Base-by-base conservation (phyloP, 345 rosid species). In the Gossypium herbaceum region DNA sequence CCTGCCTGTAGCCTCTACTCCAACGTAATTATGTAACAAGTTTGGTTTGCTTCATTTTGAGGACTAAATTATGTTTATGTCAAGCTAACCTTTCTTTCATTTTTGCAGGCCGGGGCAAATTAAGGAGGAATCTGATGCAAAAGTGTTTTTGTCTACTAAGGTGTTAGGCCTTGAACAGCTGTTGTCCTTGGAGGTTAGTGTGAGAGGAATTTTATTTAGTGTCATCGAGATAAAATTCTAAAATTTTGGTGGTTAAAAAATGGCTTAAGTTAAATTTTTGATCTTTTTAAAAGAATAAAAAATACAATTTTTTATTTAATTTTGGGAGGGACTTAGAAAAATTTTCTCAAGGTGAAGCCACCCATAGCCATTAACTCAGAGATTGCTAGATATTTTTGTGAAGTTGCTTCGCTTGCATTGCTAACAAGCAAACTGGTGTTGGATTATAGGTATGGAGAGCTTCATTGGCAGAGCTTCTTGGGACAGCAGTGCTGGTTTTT, bases 391-490 rank as follows among this genome's bases (percentile, higher is more conserved):
- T 22, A 16, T 22, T 57, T 22, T 22, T 57, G 25, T 57, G 22
- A n/a, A 57, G 12, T 55, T 12, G 13, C 12, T 50, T 12, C 9
- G 2, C 39, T 24, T 59, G 16, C 17, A 24, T 60, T 25, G 10
- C 8, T 64, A 64, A 63, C 50, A n/a, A 41, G 24, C 50, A 64
- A 41, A 65, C 22, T 43, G 17, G 29, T 65, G 63, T 29, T n/a
- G 29, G 7, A n/a, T 1, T 73, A 12, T 85, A 88, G 88, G 79
- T 88, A 86, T 88, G 87, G 87, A 79, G 84, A 51, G 89, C 92
- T 68, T 76, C 87, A 25, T 22, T 84, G 2, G 75, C 83, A 45
- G 92, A 88, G 77, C 59, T 86, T 54, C 73, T 88, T 58, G 92
- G 86, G 63, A 83, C 89, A 29, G 78, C 84, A 41, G 76, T 74